Evolutionary conservation across 345 rosid species (phyloP).

Genomic region (Erucastrum elatum): DNA sequence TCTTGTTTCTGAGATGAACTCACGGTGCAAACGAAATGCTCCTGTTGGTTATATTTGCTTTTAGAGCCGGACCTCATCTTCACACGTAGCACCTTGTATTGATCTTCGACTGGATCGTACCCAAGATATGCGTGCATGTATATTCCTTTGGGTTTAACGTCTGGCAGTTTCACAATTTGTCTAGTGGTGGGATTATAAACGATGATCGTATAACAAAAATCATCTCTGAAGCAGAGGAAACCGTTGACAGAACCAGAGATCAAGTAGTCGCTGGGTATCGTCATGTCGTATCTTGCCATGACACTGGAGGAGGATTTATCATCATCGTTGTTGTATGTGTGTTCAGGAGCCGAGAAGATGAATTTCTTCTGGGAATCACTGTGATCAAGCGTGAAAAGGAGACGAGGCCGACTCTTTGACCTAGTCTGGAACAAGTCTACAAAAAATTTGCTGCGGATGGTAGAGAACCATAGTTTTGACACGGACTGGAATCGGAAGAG

Average conservation of each 20-base stretch:
- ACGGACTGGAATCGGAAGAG: neutral
- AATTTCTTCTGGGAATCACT: neutral
- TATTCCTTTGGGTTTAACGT: neutral
- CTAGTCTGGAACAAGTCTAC: neutral
- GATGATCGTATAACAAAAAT: neutral
- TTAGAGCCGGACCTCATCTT: neutral
- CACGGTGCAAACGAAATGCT: neutral
- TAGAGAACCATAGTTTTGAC: neutral
- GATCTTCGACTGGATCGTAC: neutral
- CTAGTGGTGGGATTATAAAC: conserved; percentile 11
- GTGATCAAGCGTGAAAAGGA: neutral
- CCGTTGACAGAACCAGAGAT: conserved; percentile 14
- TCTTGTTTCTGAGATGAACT: too few species aligned
- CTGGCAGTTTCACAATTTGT: neutral
- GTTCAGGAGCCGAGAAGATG: conserved; percentile 14
- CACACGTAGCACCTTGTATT: neutral
- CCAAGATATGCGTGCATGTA: neutral
- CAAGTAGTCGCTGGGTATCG: too few species aligned
- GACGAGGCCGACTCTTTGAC: conserved; percentile 6
- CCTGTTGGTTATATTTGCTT: neutral
- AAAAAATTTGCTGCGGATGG: neutral
- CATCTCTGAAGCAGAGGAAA: neutral
- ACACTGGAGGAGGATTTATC: neutral
- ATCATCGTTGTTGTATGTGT: neutral
- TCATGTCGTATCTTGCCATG: conserved; percentile 11